Percentiles rank a stretch among this genome's conserved stretches.
Conservation (phyloP, 805 yeast species). For the Kodamaea kaohsiungensis region DNA sequence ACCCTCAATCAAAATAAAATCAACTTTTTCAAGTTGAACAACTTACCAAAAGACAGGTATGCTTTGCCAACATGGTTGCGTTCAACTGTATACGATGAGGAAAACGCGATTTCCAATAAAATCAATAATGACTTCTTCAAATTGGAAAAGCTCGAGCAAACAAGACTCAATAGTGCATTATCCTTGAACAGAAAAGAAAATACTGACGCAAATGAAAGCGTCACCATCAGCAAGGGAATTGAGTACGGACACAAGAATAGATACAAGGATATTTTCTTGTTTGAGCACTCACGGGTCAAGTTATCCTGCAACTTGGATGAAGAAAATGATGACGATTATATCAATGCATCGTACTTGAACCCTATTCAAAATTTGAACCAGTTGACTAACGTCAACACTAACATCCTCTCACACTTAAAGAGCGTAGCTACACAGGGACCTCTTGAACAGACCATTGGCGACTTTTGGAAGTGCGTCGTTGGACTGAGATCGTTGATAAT, state of each 20-base stretch:
- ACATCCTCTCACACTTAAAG: conserved; percentile 15
- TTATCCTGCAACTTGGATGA: conserved; percentile 29
- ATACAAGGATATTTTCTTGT: conserved; percentile 86
- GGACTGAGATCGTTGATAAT: conserved; percentile 66
- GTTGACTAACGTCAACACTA: conserved; percentile 11
- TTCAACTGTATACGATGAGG: conserved; percentile 9
- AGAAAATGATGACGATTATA: conserved; percentile 53
- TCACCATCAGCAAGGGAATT: conserved; percentile 68
- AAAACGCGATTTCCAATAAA: conserved; percentile 12
- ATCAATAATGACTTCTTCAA: conserved; percentile 50
- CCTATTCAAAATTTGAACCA: conserved; percentile 16
- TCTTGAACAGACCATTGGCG: conserved; percentile 65
- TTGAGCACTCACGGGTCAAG: conserved; percentile 80
- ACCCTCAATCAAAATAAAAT: conserved; percentile 14
- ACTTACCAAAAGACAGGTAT: conserved; percentile 34
- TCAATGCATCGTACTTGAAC: conserved; percentile 78
- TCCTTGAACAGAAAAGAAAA: conserved; percentile 12
- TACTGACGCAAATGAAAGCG: conserved; percentile 27
- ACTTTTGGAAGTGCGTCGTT: conserved; percentile 79
- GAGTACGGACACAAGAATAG: conserved; percentile 66
- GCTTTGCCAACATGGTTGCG: conserved; percentile 40
- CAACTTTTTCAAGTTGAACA: conserved; percentile 21
- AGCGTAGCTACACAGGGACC: conserved; percentile 93
- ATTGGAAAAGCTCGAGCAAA: conserved; percentile 70
- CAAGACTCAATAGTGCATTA: conserved; percentile 51